Evolutionary conservation across 2,329 filamentous ascomycete species (phyloP), one percentile per base, ranked within the genome.

Genomic region (Xylariaceae sp.): DNA sequence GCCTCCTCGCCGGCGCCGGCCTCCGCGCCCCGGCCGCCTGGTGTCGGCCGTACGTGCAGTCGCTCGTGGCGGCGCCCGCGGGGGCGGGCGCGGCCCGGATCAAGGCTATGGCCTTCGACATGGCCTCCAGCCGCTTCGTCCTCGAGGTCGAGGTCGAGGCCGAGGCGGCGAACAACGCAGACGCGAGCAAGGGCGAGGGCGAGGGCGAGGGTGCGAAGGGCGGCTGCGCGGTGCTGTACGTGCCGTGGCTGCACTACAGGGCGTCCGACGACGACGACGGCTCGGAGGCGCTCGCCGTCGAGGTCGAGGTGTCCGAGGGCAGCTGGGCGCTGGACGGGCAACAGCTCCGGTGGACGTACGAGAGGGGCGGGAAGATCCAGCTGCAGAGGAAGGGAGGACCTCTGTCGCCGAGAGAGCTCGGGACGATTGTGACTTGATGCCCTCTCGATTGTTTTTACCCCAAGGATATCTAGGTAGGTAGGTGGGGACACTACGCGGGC

Each of bases 201-300:
- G 38, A 39, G 19, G 22, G 39, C 12, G 22, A 27, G 28, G 30
- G 33, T 4, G 19, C 30, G 2, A 18, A 10, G 10, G 13, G 21
- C 4, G 40, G 42, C 6, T 26, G 40, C 12, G 42, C 42, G 4
- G 10, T 29, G 9, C 19, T 45, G 8, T 44, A 42, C 25, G 30
- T 45, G n/a, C 43, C 43, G 11, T 46, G 43, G 43, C 29, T 44
- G 17, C 41, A 44, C 25, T 46, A 46, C 33, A 28, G 41, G 16
- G n/a, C 31, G 15, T 34, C 29, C 15, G 14, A 18, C 15, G 27
- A 29, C 13, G 40, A 42, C 12, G 32, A 32, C 9, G n/a, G n/a
- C n/a, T 23, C 31, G 13, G 38, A 41, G 19, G 33, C 32, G 12
- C 28, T 43, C 5, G 36, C 11, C 14, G n/a, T 44, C 17, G 26